Evolutionary conservation across 2,329 filamentous ascomycete genomes (phyloP), one percentile per base, ranked within the genome.

Genomic region (Colletotrichum simmondsii): DNA sequence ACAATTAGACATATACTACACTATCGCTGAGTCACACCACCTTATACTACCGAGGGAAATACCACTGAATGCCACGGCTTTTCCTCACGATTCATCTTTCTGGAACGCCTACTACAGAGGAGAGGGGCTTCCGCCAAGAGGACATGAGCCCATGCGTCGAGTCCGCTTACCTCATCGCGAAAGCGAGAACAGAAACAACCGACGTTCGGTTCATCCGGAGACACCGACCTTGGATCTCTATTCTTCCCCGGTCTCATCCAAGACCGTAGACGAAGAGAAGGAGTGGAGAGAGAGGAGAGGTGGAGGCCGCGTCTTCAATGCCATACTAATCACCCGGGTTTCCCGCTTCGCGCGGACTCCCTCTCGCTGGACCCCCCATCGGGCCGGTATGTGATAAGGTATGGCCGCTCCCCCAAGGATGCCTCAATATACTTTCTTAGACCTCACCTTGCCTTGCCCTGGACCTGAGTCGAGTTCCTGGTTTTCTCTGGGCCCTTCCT

Each of bases 171-270:
- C 30, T 35, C 63, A 61, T 37, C 56, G 32, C 68, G 49, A 57
- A 57, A 46, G 46, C 68, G 57, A 49, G 19, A 67, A 37, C 37
- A 7, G 11, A 30, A 11, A 24, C 37, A 22, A 59, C 16, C 16
- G 56, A 53, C 28, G 11, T n/a, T 60, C 22, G 14, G 63, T 71
- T 61, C 68, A 26, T 71, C 68, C 63, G 57, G 63, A 62, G 57
- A 61, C 35, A 26, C 49, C 63, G 57, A 63, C 22, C 42, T 24
- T 11, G 11, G 19, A 8, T 42, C 10, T 42, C 19, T 42, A 19
- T 42, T 42, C 22, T 60, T 8, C 32, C 16, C 32, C 12, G 37
- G 58, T 42, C 12, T 24, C n/a, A 19, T 59, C 19, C 19, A 35
- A 12, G 57, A 32, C 30, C 30, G 30, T 32, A 32, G 30, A 10